Evolutionary conservation across 2,329 filamentous ascomycete species (phyloP).

Genomic region (Phialophora verrucosa): DNA sequence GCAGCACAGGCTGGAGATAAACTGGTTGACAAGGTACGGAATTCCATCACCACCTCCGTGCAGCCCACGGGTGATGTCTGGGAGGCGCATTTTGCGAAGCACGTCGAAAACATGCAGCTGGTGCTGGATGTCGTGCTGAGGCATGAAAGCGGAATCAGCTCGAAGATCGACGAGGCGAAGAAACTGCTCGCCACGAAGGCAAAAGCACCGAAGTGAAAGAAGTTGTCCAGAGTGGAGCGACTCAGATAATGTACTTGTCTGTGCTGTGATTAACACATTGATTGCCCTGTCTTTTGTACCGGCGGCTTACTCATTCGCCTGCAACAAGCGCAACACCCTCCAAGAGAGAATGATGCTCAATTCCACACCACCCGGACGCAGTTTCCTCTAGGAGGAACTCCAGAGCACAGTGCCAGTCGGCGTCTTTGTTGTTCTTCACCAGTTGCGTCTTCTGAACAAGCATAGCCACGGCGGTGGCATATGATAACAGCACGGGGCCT

Average conservation of each 20-base stretch:
- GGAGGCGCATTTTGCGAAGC: neutral
- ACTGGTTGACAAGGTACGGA: neutral
- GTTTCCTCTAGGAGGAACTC: neutral
- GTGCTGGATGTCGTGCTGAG: neutral
- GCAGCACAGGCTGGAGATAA: neutral
- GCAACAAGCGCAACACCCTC: neutral
- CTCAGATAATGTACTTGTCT: neutral
- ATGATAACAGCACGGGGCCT: neutral
- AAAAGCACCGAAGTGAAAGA: neutral
- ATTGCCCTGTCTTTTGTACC: neutral
- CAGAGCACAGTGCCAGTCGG: neutral
- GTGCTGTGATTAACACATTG: neutral
- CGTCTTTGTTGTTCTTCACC: neutral
- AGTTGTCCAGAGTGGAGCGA: neutral
- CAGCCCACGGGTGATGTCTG: neutral
- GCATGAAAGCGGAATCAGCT: neutral
- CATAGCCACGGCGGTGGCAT: conserved; percentile 4
- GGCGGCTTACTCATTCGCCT: neutral
- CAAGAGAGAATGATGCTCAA: neutral
- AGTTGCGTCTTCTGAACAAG: neutral
- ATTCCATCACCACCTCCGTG: neutral
- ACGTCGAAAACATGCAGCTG: neutral
- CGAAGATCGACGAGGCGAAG: neutral
- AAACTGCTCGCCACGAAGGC: neutral
- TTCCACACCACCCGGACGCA: neutral